Base-by-base conservation (phyloP, 2,329 filamentous ascomycete species). In the Calycina herbarum region DNA sequence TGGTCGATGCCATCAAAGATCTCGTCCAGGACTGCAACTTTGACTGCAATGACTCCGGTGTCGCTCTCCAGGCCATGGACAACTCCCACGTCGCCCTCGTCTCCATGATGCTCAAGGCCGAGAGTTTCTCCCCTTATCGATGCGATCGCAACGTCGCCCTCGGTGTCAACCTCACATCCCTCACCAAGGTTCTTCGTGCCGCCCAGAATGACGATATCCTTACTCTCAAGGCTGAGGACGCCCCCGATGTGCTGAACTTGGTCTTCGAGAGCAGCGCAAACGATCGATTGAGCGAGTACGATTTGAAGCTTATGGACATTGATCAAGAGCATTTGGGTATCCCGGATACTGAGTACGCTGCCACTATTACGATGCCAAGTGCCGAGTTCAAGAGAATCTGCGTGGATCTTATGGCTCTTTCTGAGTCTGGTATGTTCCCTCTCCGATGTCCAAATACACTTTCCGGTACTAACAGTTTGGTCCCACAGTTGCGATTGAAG, bases 11-110 rank as follows among this genome's bases (percentile, higher is more conserved):
- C 74, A 97, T 99, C 89, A 98, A 97, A 82, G 95, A 99, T 76
- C 89, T 99, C 61, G 95, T 99, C 63, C 95, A 98, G 81, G 95
- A 99, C 83, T 99, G 95, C 89, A 99, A 99, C 83, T 99, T 99
- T 83, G 95, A 99, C 86, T 99, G 96, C 90, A 99, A 98, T 90
- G 96, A 99, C 85, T 94, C 93, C 64, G 95, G 95, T 69, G 95
- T 99, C 76, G 94, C 94, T 61, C 91, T 99, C 64, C 95, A 99
- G 82, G 95, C 95, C 76, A 99, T 99, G 96, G 95, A 99, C 85
- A 99, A 98, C 87, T 98, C 94, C 61, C 95, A 99, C 82, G 95
- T 99, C 75, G 95, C 95, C 69, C 92, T 99, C 64, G 95, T 99
- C 63, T 97, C 95, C 72, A 99, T 99, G 95, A 89, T 96, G 85